A percentile compares a stretch with the other conserved stretches of the same genome.
Conservation (phyloP, 2,329 filamentous ascomycete species). For the Paramyrothecium sp. region DNA sequence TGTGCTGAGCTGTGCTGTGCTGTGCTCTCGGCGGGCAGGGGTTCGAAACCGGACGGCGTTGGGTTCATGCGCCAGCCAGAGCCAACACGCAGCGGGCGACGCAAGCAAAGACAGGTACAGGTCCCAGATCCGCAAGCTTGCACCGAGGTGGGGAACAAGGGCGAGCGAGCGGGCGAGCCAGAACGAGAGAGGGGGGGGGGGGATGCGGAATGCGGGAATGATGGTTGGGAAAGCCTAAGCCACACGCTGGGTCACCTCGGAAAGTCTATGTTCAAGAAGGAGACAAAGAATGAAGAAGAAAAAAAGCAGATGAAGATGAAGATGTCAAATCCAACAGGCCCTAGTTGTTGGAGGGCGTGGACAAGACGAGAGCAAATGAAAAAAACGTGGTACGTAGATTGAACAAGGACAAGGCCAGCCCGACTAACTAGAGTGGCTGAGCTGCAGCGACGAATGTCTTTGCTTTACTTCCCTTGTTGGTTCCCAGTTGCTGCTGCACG, state of each 20-base stretch:
- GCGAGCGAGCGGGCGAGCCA: neutral
- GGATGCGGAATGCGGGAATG: too few species aligned
- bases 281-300: neutral
- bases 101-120: too few species aligned
- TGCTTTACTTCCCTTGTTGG: neutral
- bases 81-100: neutral
- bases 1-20: neutral
- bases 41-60: neutral
- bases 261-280: too few species aligned
- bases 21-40: neutral
- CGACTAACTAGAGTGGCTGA: conserved; percentile 2
- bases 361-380: conserved; percentile 3
- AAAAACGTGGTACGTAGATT: neutral
- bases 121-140: too few species aligned
- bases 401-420: neutral
- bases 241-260: too few species aligned
- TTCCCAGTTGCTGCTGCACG: too few species aligned
- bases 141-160: neutral
- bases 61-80: neutral
- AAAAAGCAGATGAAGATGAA: too few species aligned
- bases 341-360: neutral
- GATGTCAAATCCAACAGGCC: too few species aligned
- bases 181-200: neutral
- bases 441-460: neutral
- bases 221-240: too few species aligned